Evolutionary conservation across 495 filamentous ascomycete genomes (phyloP).

Genomic region (Umbilicaria muhlenbergii): DNA sequence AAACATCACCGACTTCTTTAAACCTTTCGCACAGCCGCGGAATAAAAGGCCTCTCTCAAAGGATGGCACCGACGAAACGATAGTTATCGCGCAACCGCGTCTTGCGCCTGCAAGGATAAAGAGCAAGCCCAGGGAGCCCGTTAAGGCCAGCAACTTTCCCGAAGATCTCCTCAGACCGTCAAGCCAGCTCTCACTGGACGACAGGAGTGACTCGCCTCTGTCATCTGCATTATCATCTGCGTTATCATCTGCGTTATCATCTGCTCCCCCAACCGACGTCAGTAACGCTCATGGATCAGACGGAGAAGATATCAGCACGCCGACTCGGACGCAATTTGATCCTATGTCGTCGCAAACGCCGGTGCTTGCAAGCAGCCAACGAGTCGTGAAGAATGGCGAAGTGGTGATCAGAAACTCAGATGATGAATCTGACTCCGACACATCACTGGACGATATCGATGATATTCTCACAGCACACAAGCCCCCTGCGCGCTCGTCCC

Average conservation of each 20-base stretch:
- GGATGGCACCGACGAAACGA: background rate
- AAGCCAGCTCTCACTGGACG: too few relatives aligned
- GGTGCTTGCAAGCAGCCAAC: constrained; percentile 17
- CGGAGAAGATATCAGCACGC: too few relatives aligned
- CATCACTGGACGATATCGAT: constrained; percentile 29
- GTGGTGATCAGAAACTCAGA: constrained; percentile 53
- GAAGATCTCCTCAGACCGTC: too few relatives aligned
- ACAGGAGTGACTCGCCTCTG: too few relatives aligned
- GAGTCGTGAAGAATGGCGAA: constrained; percentile 31
- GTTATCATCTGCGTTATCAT: too few relatives aligned
- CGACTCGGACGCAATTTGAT: too few relatives aligned
- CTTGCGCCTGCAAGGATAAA: too few relatives aligned
- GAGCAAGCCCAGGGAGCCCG: too few relatives aligned
- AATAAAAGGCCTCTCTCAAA: constrained; percentile 3
- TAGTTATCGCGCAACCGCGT: constrained; percentile 1
- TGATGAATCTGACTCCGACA: constrained; percentile 45
- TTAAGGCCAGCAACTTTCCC: too few relatives aligned
- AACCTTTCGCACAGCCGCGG: constrained; percentile 7
- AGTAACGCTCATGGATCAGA: too few relatives aligned
- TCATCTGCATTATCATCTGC: too few relatives aligned
- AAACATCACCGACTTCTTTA: constrained; percentile 26
- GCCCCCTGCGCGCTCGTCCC: constrained; percentile 12
- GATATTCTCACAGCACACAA: constrained; percentile 21
- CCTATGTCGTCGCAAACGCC: constrained; percentile 2
- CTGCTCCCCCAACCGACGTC: too few relatives aligned